Evolutionary conservation across 2,329 filamentous ascomycete species (phyloP), one percentile per base, ranked within the genome.

Genomic region (Ceratocystis lukuohia): DNA sequence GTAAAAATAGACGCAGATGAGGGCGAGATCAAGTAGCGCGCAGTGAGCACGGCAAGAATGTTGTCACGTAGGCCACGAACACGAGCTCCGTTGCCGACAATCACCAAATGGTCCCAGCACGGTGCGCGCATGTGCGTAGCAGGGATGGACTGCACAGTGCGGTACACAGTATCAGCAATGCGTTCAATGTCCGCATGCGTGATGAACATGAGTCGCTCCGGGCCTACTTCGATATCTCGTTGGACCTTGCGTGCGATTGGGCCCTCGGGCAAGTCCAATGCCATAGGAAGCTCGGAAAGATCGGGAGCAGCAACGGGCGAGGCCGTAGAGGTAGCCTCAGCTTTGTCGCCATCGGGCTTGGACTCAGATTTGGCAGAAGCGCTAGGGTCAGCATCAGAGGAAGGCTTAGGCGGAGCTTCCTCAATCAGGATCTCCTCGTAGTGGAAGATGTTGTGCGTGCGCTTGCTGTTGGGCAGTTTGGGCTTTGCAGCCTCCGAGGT

Each of bases 1-100:
- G 91, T 96, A 80, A 97, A 97, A 72, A 97, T 97, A 53, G 92
- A 96, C 63, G 91, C 91, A 1, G 91, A 93, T 33, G 88, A 92
- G 0, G 94, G 94, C 1, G 92, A 96, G 70, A 99, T 86, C 65
- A 96, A 83, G 75, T 96, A 94, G 70, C 92, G 91, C 62, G 87
- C 83, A 46, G 84, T 84, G 45, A 99, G 83, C 0, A 86, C 91
- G 71, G 88, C 83, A 46, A 97, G 75, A 61, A 99, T 85, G 70
- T 93, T 90, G 71, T 96, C 91, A 70, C 89, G 92, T 74, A 99
- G 93, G 4, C 94, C 91, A 78, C 79, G 79, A 61, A 84, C 79
- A 61, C 82, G 81, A 46, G 80, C 86, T 67, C 94, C 94, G 72
- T 96, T 96, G 71, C 94, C 94, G 64, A 96, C 88, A 66, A 99